Conservation (phyloP, 768 basidiomycete species). For the Mycena maculata region DNA sequence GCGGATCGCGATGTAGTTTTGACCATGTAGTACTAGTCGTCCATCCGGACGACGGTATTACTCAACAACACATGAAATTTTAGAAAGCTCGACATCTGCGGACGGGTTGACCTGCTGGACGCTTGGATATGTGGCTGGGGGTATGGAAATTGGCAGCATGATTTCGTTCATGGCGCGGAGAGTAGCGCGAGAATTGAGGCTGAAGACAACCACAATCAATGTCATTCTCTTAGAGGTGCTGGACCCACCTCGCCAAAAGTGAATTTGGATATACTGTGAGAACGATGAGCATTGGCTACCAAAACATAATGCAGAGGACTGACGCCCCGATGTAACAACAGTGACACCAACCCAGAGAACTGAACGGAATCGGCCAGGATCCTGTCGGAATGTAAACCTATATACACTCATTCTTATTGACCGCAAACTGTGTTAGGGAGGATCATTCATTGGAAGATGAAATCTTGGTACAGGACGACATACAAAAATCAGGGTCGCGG, state of each 20-base stretch:
- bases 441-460: not conserved
- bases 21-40: no score
- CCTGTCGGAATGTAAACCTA: not conserved
- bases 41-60: no score
- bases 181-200: slow-evolving; percentile 3
- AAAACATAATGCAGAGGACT: not conserved
- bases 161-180: slow-evolving; percentile 2
- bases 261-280: slow-evolving; percentile 8
- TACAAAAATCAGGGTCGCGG: not conserved
- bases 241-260: slow-evolving; percentile 9
- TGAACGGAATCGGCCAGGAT: not conserved
- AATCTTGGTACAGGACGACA: not conserved
- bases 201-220: not conserved
- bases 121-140: no score
- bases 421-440: not conserved
- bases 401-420: not conserved
- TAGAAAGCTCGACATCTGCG: no score
- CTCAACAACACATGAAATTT: no score
- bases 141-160: not conserved
- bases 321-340: not conserved
- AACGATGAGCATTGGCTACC: not conserved
- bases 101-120: no score
- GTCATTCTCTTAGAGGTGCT: not conserved
- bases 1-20: no score
- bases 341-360: not conserved